A percentile compares a stretch with the other conserved stretches of the same genome.
phyloP scores from a whole-genome alignment of 2,329 filamentous ascomycete species.

The Talaromyces sp. region DNA sequence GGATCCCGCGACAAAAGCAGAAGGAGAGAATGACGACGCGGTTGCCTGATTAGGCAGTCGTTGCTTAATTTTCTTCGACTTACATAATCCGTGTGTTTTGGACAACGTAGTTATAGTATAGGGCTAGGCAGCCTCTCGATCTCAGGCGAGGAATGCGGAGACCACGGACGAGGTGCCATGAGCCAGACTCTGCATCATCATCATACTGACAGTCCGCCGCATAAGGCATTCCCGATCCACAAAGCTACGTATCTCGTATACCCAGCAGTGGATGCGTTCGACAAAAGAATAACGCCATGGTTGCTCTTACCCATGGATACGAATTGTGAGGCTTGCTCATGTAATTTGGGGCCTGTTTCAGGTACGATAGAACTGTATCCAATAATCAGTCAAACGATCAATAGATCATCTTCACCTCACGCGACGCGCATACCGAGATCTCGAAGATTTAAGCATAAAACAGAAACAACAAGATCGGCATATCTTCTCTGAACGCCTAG shows the following conservation, averaged over 20 bases:
- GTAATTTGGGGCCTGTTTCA: background rate
- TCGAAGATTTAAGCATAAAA: background rate
- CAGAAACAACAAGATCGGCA: background rate
- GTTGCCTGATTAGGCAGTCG: background rate
- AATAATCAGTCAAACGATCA: background rate
- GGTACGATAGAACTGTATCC: background rate
- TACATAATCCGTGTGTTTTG: background rate
- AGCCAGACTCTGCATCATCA: background rate
- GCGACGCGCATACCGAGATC: background rate
- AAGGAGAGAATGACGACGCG: background rate
- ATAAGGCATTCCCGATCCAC: background rate
- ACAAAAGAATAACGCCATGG: background rate
- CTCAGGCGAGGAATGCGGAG: slow-evolving; percentile 3
- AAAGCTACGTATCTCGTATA: background rate
- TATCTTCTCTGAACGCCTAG: background rate
- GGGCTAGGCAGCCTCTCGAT: slow-evolving; percentile 1
- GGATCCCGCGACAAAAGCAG: background rate
- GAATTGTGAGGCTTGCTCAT: background rate
- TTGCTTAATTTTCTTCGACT: background rate
- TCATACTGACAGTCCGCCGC: background rate
- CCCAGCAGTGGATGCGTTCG: background rate
- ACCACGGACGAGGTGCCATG: background rate
- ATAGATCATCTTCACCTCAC: background rate
- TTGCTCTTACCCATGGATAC: background rate
- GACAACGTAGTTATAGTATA: too few relatives aligned